These are phyloP conservation scores for Flaveria floridana DNA, from an alignment of 140 eudicot species.

Conservation along the genomic window DNA sequence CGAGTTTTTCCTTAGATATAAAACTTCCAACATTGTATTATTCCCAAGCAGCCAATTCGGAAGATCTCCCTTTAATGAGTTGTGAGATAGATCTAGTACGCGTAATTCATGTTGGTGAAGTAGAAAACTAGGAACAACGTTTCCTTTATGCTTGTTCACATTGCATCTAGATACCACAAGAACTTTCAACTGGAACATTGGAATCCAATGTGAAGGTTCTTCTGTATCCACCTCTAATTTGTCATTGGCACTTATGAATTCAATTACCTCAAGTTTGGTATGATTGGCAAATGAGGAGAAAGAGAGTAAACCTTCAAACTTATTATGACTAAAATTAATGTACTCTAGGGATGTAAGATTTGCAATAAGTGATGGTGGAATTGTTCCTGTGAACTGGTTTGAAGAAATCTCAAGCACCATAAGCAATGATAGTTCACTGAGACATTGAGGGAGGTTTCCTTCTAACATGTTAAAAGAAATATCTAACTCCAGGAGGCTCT, in stretches of 20 bases:
- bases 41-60: conserved; percentile 35
- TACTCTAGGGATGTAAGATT: conserved; percentile 34
- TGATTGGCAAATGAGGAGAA: conserved; percentile 29
- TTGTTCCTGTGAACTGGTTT: background rate
- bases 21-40: conserved; percentile 10
- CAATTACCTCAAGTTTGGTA: conserved; percentile 24
- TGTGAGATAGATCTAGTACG: conserved; percentile 30
- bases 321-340: conserved; percentile 24
- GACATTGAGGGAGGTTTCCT: background rate
- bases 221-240: conserved; percentile 26
- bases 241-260: background rate
- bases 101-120: conserved; percentile 18
- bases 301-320: conserved; percentile 31
- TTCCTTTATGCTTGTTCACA: conserved; percentile 11
- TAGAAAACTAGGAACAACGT: conserved; percentile 30
- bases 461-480: background rate
- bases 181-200: conserved; percentile 34
- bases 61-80: conserved; percentile 20
- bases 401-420: background rate
- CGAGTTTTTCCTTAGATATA: conserved; percentile 24
- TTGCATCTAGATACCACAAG: conserved; percentile 26
- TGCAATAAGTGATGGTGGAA: background rate
- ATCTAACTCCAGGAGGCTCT: background rate
- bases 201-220: conserved; percentile 24
- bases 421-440: background rate